phyloP scores from a whole-genome alignment of 331 rosid genomes.

The Saraca asoca region DNA sequence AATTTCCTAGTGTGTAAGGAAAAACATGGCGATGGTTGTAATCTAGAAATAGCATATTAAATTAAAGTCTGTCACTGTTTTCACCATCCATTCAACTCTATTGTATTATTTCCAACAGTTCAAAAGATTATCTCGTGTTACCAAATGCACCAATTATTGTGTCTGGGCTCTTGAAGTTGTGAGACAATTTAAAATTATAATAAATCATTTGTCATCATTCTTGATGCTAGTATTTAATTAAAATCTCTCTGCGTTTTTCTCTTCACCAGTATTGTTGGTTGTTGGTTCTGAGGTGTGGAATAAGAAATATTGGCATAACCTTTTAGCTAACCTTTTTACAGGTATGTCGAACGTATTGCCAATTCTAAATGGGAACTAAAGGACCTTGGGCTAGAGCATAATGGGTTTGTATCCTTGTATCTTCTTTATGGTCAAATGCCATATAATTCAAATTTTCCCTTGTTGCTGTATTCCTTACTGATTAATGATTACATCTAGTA shows the following conservation, averaged over 20 bases:
- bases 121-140: constrained; percentile 3
- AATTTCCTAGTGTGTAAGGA: neutral
- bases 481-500: constrained; percentile 14
- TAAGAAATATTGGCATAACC: neutral
- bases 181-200: constrained; percentile 5
- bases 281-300: constrained; percentile 21
- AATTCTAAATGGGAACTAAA: constrained; percentile 96
- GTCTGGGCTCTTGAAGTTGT: constrained; percentile 1
- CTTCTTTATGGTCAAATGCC: constrained; percentile 19
- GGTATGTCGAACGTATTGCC: constrained; percentile 90
- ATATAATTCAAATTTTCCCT: constrained; percentile 2
- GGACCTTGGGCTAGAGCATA: constrained; percentile 98
- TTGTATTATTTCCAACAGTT: neutral
- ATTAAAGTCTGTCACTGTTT: neutral
- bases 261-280: constrained; percentile 5
- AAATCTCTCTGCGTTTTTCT: neutral
- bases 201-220: constrained; percentile 2
- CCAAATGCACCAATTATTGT: constrained; percentile 15
- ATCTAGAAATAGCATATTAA: neutral
- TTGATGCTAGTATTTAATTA: constrained; percentile 14
- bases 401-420: constrained; percentile 70
- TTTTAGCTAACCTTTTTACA: constrained; percentile 37
- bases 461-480: neutral
- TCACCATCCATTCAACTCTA: neutral
- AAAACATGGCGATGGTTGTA: neutral